These are phyloP conservation scores for Citrus hindsii DNA, from an alignment of 345 rosid species.

Conservation along the genomic window DNA sequence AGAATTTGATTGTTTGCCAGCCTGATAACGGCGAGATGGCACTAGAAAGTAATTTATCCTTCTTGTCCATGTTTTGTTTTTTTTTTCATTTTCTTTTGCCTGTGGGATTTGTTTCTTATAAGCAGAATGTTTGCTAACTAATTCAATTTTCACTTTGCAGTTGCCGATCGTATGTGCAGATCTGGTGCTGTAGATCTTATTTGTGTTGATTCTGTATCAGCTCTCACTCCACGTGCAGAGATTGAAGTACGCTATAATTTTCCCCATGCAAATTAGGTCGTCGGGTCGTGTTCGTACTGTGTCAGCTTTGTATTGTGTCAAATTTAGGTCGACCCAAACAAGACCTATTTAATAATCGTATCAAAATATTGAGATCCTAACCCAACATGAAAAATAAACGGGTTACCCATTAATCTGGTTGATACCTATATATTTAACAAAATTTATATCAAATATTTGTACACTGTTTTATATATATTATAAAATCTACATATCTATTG, in stretches of 20 bases:
- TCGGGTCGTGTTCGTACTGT: no score
- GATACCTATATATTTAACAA: no score
- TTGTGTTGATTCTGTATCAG: constrained; percentile 95
- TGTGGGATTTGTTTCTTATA: not conserved
- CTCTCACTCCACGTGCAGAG: constrained; percentile 97
- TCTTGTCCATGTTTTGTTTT: not conserved
- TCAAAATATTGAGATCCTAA: no score
- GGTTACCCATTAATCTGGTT: no score
- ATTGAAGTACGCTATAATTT: constrained; percentile 63
- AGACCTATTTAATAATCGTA: no score
- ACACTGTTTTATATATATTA: no score
- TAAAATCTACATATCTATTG: no score
- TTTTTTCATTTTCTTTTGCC: not conserved
- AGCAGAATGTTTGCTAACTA: constrained; percentile 15
- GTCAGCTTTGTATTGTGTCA: no score
- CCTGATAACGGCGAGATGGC: constrained; percentile 98
- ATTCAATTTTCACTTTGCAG: constrained; percentile 38
- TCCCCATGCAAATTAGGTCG: not conserved
- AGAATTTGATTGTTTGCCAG: constrained; percentile 85
- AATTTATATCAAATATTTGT: no score
- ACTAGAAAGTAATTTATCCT: constrained; percentile 63
- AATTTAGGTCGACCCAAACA: no score
- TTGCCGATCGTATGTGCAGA: constrained; percentile 99
- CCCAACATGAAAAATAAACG: no score
- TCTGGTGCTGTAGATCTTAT: constrained; percentile 94